Evolutionary conservation across 2,329 filamentous ascomycete genomes (phyloP), one percentile per base, ranked within the genome.

Genomic region (Westerdykella sp.): DNA sequence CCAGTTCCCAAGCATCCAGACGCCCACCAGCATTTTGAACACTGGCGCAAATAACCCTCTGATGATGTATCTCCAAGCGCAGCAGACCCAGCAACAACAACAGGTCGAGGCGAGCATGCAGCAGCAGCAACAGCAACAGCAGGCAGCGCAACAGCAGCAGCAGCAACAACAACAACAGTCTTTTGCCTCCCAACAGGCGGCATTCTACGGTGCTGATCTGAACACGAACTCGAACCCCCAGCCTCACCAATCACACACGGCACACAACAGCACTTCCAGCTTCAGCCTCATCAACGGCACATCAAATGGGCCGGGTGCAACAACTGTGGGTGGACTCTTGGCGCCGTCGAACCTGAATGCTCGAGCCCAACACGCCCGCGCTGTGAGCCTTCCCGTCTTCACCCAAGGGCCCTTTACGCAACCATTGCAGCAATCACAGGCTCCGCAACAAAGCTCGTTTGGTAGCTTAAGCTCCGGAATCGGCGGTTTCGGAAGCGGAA

Each of bases 41-140:
- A 81, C 80, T 40, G 84, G 81, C 42, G 75, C 76, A 59, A 91
- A 81, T 73, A 96, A 96, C 67, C 91, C 91, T 0, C 69, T 97
- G 65, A 95, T 90, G 18, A 82, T 96, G 80, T 97, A 96, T 65
- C 77, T 96, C 46, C 91, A 83, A 68, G 88, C 94, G 61, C 64
- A 68, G 44, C 68, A 72, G 44, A 66, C 66, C 42, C 63, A 71
- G 37, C 67, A 73, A 45, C 69, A 73, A 34, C 67, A 35, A 35
- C 32, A 35, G n/a, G n/a, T 15, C 5, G 65, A 68, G 34, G 65
- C 60, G 14, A 66, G 57, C 39, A 46, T 58, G 34, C 60, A 65
- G 36, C 62, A 63, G 10, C 55, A 62, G 25, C 55, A 49, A 34
- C 39, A 44, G 28, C 41, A 46, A 32, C 32, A 35, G 32, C 55